These are phyloP conservation scores for Plasmodium knowlesi DNA, from an alignment of 169 alveolate species.

Conservation along the genomic window DNA sequence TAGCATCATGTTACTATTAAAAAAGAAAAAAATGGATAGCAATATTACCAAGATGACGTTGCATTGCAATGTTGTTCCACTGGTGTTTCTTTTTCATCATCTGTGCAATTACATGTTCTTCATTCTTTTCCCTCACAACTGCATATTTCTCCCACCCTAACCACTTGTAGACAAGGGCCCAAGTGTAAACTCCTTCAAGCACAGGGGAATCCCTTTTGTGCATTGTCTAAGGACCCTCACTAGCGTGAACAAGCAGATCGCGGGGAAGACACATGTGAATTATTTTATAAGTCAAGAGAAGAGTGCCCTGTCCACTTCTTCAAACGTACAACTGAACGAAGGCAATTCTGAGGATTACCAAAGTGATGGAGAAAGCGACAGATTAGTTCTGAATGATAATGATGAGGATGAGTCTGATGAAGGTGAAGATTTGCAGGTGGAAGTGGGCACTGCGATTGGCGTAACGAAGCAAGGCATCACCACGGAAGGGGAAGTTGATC, in stretches of 20 bases:
- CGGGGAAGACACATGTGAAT: neutral
- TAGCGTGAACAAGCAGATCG: neutral
- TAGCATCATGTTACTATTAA: constrained; percentile 7
- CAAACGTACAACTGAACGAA: neutral
- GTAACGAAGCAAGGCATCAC: neutral
- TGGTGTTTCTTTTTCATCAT: neutral
- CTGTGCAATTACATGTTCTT: neutral
- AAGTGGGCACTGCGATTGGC: neutral
- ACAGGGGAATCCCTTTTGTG: neutral
- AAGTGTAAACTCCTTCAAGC: neutral
- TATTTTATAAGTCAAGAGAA: neutral
- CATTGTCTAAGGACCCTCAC: neutral
- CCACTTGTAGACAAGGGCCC: neutral
- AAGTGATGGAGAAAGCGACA: constrained; percentile 53
- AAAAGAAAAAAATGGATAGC: neutral
- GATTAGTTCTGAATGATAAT: constrained; percentile 31
- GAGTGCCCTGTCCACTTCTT: neutral
- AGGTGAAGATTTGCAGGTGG: neutral
- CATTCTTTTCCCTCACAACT: neutral
- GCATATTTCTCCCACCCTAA: neutral
- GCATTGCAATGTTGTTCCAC: neutral
- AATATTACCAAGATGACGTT: neutral
- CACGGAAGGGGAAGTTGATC: neutral
- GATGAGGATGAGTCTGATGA: constrained; percentile 22
- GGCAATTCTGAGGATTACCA: neutral